Conservation (phyloP, 164 flowering plant species). For the Hamamelis virginiana region DNA sequence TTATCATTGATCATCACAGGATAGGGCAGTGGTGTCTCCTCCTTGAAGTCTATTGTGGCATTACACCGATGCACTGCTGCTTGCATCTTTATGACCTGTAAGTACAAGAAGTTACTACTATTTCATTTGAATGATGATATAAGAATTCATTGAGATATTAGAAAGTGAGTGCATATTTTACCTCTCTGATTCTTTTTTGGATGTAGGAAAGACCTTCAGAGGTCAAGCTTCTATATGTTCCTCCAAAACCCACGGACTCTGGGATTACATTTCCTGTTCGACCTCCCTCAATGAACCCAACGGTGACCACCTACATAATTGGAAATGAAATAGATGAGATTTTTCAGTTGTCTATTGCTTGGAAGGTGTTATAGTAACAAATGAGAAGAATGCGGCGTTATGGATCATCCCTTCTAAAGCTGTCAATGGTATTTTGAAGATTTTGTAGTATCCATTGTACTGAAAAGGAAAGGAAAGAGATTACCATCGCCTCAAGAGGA, state of each 20-base stretch:
- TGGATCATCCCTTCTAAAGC: too few relatives aligned
- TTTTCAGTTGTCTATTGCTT: too few relatives aligned
- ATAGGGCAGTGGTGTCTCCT: constrained; percentile 25
- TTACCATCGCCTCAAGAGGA: constrained; percentile 37
- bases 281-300: constrained; percentile 35
- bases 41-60: constrained; percentile 26
- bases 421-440: too few relatives aligned
- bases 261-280: constrained; percentile 32
- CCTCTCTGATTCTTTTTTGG: constrained; percentile 35
- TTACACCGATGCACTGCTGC: constrained; percentile 26
- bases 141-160: neutral
- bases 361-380: too few relatives aligned
- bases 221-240: constrained; percentile 33
- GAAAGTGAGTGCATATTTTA: constrained; percentile 1
- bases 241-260: constrained; percentile 30
- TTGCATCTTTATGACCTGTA: constrained; percentile 29
- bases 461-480: constrained; percentile 3
- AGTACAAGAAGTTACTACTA: neutral
- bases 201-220: constrained; percentile 30
- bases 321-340: neutral
- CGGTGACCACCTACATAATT: constrained; percentile 30
- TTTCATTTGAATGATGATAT: neutral
- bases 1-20: constrained; percentile 29
- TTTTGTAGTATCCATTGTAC: too few relatives aligned
- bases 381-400: too few relatives aligned